Conservation (phyloP, 1,284 basidiomycete species). For the Ustanciosporium gigantosporum region DNA sequence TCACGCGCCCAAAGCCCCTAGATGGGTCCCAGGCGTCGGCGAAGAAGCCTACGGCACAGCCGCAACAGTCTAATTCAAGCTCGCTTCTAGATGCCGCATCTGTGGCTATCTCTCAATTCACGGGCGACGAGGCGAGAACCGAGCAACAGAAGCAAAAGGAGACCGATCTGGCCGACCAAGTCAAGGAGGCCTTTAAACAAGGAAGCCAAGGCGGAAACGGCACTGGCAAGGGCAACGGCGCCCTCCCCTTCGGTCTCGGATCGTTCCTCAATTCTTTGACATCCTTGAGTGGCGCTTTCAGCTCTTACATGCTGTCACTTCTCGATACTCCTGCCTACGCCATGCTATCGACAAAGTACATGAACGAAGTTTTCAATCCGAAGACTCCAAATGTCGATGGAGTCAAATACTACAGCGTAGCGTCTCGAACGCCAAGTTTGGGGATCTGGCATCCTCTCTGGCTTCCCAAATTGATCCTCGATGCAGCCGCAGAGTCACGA, state of each 20-base stretch:
- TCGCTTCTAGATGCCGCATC: constrained; percentile 19
- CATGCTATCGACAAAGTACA: constrained; percentile 85
- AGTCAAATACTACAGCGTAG: constrained; percentile 90
- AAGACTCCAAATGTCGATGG: constrained; percentile 77
- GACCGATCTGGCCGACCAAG: constrained; percentile 10
- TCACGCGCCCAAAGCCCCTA: constrained; percentile 40
- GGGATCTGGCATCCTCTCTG: constrained; percentile 91
- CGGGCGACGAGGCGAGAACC: neutral
- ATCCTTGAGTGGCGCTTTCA: constrained; percentile 76
- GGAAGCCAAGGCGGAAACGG: too few species aligned
- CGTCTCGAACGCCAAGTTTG: constrained; percentile 74
- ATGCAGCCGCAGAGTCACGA: constrained; percentile 66
- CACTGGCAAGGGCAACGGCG: constrained; percentile 16
- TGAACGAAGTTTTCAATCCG: constrained; percentile 88
- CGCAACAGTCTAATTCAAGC: constrained; percentile 5
- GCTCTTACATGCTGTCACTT: constrained; percentile 83
- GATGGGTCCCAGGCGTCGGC: constrained; percentile 16
- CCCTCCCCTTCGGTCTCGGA: constrained; percentile 28
- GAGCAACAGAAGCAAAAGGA: neutral
- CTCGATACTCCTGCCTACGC: constrained; percentile 97
- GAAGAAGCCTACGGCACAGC: neutral
- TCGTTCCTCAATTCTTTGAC: constrained; percentile 39
- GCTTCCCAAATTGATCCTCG: constrained; percentile 91
- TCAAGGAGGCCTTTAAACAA: constrained; percentile 26
- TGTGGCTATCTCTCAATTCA: constrained; percentile 4